Evolutionary conservation across 2,329 filamentous ascomycete genomes (phyloP).

Genomic region (Ramularia endophylla): DNA sequence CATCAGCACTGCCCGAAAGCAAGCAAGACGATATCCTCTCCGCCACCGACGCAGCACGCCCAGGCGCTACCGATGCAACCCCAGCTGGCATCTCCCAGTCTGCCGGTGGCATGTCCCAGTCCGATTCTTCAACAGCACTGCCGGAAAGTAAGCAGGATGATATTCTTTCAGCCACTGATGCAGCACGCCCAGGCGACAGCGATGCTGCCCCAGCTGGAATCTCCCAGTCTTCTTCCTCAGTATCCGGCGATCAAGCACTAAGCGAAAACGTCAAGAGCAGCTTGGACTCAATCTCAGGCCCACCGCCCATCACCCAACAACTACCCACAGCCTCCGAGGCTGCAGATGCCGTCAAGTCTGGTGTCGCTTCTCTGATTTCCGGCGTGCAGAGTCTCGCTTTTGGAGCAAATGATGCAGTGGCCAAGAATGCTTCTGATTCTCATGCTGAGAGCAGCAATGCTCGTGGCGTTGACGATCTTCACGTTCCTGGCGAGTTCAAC

Average conservation of each 20-base stretch:
- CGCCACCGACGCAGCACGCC: slow-evolving; percentile 3
- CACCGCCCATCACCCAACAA: slow-evolving; percentile 5
- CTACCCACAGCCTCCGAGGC: slow-evolving; percentile 7
- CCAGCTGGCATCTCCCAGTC: slow-evolving; percentile 6
- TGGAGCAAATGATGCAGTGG: slow-evolving; percentile 1
- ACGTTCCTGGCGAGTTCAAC: slow-evolving; percentile 10
- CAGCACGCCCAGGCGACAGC: slow-evolving; percentile 28
- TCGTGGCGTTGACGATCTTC: slow-evolving; percentile 7
- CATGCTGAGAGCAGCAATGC: slow-evolving; percentile 9
- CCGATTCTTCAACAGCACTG: too few relatives aligned
- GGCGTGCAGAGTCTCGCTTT: slow-evolving; percentile 7
- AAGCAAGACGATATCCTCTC: slow-evolving; percentile 8
- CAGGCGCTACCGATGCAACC: slow-evolving; percentile 2
- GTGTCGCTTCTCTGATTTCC: slow-evolving; percentile 6
- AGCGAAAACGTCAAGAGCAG: slow-evolving; percentile 7
- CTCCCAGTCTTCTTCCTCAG: too few relatives aligned
- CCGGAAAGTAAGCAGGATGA: slow-evolving; percentile 8
- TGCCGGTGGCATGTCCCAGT: too few relatives aligned
- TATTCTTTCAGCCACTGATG: slow-evolving; percentile 33
- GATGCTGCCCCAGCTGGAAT: background rate
- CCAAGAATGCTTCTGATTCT: slow-evolving; percentile 4
- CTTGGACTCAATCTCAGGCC: slow-evolving; percentile 6
- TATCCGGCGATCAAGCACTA: slow-evolving; percentile 1
- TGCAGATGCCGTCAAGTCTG: slow-evolving; percentile 5
- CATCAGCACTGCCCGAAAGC: too few relatives aligned